Conservation (phyloP, 164 flowering plant species). For the Magnolia changhungtana region DNA sequence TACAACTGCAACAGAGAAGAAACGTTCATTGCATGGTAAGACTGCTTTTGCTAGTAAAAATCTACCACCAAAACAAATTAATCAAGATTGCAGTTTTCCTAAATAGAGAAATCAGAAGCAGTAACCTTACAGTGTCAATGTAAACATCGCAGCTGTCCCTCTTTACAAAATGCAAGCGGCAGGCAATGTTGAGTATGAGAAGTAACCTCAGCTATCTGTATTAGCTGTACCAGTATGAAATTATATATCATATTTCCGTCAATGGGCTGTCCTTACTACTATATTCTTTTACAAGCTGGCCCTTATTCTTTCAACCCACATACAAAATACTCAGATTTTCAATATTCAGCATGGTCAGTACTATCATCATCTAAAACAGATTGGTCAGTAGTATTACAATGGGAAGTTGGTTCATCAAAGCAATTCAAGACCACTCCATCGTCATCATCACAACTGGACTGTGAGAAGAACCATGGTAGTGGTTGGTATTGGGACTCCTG, state of each 20-base stretch:
- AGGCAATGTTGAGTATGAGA: not conserved
- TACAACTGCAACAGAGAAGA: too few relatives aligned
- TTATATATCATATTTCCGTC: not conserved
- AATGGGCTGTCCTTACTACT: not conserved
- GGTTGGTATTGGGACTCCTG: conserved; percentile 37
- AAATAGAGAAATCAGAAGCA: not conserved
- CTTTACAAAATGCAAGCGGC: not conserved
- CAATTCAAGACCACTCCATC: not conserved
- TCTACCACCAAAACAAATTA: too few relatives aligned
- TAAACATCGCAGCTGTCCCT: not conserved
- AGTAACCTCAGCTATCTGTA: not conserved
- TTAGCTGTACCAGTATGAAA: not conserved
- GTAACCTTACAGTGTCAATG: not conserved
- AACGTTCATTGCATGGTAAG: too few relatives aligned
- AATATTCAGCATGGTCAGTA: not conserved
- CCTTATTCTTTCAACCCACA: not conserved
- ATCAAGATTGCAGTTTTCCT: too few relatives aligned
- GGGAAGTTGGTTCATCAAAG: not conserved
- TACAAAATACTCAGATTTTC: not conserved
- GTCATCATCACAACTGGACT: conserved; percentile 32
- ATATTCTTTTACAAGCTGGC: not conserved
- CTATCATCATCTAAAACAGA: not conserved
- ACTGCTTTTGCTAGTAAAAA: too few relatives aligned
- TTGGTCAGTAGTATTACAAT: not conserved
- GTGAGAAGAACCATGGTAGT: conserved; percentile 17